Evolutionary conservation across 345 rosid genomes (phyloP).

Genomic region (Cardiospermum halicacabum): DNA sequence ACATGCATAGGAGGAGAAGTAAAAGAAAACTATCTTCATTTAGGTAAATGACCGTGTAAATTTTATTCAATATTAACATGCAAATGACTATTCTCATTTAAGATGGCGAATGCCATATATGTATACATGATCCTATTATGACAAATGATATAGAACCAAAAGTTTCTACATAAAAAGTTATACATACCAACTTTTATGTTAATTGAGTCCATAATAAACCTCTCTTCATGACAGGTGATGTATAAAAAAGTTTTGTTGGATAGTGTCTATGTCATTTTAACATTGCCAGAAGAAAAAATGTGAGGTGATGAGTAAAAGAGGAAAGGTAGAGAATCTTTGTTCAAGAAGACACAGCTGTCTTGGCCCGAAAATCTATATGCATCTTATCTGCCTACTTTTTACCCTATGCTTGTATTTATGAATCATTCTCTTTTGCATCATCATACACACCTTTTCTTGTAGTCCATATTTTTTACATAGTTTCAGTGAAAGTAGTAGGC

Average conservation of each 20-base stretch:
- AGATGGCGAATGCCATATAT: background rate
- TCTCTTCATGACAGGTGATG: no score
- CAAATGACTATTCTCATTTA: background rate
- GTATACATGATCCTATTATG: background rate
- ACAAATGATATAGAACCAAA: background rate
- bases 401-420: background rate
- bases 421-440: background rate
- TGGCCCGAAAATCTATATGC: background rate
- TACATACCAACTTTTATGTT: no score
- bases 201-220: no score
- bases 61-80: background rate
- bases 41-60: conserved; percentile 1
- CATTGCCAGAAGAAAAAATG: background rate
- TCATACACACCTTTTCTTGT: background rate
- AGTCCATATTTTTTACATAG: background rate
- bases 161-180: background rate
- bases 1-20: conserved; percentile 4
- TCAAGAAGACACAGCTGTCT: background rate
- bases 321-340: background rate
- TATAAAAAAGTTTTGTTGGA: no score
- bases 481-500: background rate
- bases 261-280: background rate
- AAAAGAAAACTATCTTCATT: background rate
- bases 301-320: background rate
- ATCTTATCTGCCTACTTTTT: background rate